phyloP scores from a whole-genome alignment of 345 rosid genomes.

The Hypericum androsaemum region DNA sequence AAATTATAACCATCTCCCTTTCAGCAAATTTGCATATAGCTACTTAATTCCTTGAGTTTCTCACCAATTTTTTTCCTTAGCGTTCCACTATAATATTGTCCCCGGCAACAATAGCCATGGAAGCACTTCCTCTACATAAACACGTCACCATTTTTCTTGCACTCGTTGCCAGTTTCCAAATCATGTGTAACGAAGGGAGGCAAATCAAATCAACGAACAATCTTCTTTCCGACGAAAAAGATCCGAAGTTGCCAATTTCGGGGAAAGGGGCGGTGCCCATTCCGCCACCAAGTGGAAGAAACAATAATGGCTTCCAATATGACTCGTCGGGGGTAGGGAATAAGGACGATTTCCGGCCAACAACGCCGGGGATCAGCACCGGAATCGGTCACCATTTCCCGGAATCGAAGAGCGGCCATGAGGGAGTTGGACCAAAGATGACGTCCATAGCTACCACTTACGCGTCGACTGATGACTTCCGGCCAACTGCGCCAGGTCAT shows the following conservation, averaged over 20 bases:
- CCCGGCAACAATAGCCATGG: conserved; percentile 10
- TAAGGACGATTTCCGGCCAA: conserved; percentile 19
- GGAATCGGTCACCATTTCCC: conserved; percentile 23
- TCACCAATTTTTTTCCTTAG: too few relatives aligned
- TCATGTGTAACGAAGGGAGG: conserved; percentile 27
- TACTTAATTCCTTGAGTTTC: too few relatives aligned
- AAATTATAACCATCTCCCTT: too few relatives aligned
- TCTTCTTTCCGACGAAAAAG: background rate
- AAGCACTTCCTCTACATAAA: conserved; percentile 3
- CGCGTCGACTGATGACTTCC: too few relatives aligned
- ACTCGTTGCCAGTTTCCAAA: conserved; percentile 16
- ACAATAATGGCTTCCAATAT: too few relatives aligned
- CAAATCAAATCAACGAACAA: conserved; percentile 15
- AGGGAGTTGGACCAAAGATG: background rate
- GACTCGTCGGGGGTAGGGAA: background rate
- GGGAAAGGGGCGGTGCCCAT: too few relatives aligned
- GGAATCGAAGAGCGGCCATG: background rate
- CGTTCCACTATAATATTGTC: too few relatives aligned
- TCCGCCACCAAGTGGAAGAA: too few relatives aligned
- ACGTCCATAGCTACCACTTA: background rate
- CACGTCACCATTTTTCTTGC: conserved; percentile 14
- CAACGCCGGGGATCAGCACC: conserved; percentile 35
- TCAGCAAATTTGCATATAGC: too few relatives aligned
- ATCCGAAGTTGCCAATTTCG: too few relatives aligned
- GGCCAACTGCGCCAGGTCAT: too few relatives aligned